Base-by-base conservation (phyloP, 139 green algal species). In the Auxenochlorella pyrenoidosa region DNA sequence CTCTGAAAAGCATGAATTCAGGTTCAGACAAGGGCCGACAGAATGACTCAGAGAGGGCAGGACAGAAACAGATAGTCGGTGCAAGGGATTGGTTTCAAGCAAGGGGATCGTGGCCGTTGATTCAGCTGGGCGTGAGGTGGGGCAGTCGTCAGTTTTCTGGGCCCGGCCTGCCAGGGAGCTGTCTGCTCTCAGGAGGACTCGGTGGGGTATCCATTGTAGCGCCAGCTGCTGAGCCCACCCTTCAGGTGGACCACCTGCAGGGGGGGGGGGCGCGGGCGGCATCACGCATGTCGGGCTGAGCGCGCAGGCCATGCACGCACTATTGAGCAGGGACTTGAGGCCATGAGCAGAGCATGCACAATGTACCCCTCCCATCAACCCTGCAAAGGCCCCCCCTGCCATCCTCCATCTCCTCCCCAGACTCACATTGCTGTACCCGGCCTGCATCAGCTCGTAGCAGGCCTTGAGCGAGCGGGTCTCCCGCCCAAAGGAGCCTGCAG, bases 381-480 rank as follows among this genome's bases (percentile, higher is more conserved):
- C n/a, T n/a, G n/a, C n/a, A n/a, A n/a, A n/a, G n/a, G n/a, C n/a
- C n/a, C n/a, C n/a, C n/a, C n/a, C n/a, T n/a, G n/a, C n/a, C n/a
- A n/a, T n/a, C n/a, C n/a, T n/a, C n/a, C n/a, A n/a, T n/a, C n/a
- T n/a, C n/a, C n/a, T n/a, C n/a, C n/a, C n/a, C n/a, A 2, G 3
- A 40, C 66, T 73, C 34, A 96, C 88, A 63, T 96, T 90, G 40
- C 58, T 94, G 76, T 85, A 97, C 18, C 93, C 94, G 15, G 89
- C 92, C 88, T 94, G 79, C 79, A 94, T 58, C 30, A 97, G 83
- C 87, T 97, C 94, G 77, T 96, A 95, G 65, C 91, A 94, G 10
- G 93, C 95, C 88, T 98, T 98, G 70, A 98, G 91, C 26, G 89
- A 94, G 65, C 95, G 90, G 15, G 88, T 91, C 89, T 98, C 95